Percentiles rank a stretch among this genome's conserved stretches.
Evolutionary conservation across 352 stramenopile genomes (phyloP).

Genomic region (Pythium sukuiense): DNA sequence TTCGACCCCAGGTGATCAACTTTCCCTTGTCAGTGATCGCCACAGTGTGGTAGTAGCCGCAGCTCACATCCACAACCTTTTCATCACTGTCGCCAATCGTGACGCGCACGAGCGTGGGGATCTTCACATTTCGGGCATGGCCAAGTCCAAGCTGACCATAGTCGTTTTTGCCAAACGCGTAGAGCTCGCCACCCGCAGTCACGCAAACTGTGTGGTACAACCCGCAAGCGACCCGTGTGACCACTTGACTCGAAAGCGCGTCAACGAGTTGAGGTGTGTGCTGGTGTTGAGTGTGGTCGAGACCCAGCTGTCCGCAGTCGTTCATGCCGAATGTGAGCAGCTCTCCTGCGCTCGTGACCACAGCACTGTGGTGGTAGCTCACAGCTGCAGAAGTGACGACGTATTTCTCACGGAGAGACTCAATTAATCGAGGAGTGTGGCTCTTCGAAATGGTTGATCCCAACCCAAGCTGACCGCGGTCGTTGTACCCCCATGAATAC

Average conservation of each 20-base stretch:
- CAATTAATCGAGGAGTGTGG: slow-evolving; percentile 79
- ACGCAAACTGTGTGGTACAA: slow-evolving; percentile 79
- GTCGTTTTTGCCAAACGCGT: slow-evolving; percentile 86
- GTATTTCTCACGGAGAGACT: slow-evolving; percentile 84
- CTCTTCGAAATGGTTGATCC: slow-evolving; percentile 87
- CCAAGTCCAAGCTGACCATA: slow-evolving; percentile 85
- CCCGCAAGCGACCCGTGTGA: slow-evolving; percentile 71
- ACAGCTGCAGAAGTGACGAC: slow-evolving; percentile 70
- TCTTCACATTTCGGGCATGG: slow-evolving; percentile 75
- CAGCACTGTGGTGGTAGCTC: slow-evolving; percentile 87
- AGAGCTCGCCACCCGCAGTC: slow-evolving; percentile 72
- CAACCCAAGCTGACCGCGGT: slow-evolving; percentile 79
- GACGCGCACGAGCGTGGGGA: slow-evolving; percentile 70
- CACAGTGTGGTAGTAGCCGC: slow-evolving; percentile 86
- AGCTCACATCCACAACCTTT: slow-evolving; percentile 75
- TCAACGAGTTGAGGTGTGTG: slow-evolving; percentile 82
- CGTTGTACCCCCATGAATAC: slow-evolving; percentile 89
- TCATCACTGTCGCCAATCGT: slow-evolving; percentile 65
- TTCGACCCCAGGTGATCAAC: slow-evolving; percentile 81
- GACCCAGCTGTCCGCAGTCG: slow-evolving; percentile 79
- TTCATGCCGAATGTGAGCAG: slow-evolving; percentile 89
- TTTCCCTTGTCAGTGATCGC: slow-evolving; percentile 81
- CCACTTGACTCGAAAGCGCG: slow-evolving; percentile 64
- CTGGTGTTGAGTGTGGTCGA: slow-evolving; percentile 85
- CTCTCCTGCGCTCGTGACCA: slow-evolving; percentile 74